phyloP scores from a whole-genome alignment of 805 yeast genomes.

The Candida dajiaensis region DNA sequence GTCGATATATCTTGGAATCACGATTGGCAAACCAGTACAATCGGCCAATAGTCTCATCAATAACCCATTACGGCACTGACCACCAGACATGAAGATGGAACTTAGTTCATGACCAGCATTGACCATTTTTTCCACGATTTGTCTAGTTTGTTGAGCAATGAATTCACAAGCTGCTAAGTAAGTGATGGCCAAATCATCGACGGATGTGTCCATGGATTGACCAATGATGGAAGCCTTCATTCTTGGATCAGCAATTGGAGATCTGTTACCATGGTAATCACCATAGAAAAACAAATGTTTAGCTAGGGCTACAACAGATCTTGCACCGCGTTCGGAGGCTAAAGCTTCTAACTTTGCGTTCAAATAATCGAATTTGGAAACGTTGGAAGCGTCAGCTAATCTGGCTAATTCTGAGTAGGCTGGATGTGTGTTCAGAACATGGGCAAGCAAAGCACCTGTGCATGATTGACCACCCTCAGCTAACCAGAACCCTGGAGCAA shows the following conservation, averaged over 20 bases:
- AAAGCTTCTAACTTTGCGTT: slow-evolving; percentile 70
- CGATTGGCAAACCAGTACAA: slow-evolving; percentile 85
- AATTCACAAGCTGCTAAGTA: slow-evolving; percentile 95
- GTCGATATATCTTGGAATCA: slow-evolving; percentile 91
- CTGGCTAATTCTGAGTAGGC: slow-evolving; percentile 69
- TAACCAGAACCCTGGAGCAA: slow-evolving; percentile 87
- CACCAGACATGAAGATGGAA: slow-evolving; percentile 87
- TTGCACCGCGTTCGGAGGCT: slow-evolving; percentile 46
- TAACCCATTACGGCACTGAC: slow-evolving; percentile 90
- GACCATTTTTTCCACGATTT: slow-evolving; percentile 83
- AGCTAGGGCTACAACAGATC: slow-evolving; percentile 77
- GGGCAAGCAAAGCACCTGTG: slow-evolving; percentile 91
- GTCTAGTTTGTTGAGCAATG: slow-evolving; percentile 96
- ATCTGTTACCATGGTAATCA: slow-evolving; percentile 93
- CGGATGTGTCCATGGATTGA: slow-evolving; percentile 81
- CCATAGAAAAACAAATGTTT: slow-evolving; percentile 90
- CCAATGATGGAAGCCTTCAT: slow-evolving; percentile 95
- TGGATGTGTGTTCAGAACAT: slow-evolving; percentile 83
- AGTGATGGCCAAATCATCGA: slow-evolving; percentile 78
- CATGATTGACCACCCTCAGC: slow-evolving; percentile 99
- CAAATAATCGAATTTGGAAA: slow-evolving; percentile 76
- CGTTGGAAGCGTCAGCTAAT: slow-evolving; percentile 59
- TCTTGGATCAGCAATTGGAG: slow-evolving; percentile 93
- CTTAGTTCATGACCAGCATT: slow-evolving; percentile 70
- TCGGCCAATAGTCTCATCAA: slow-evolving; percentile 88